Evolutionary conservation across 1,284 basidiomycete genomes (phyloP).

Genomic region (Caloboletus inedulis): DNA sequence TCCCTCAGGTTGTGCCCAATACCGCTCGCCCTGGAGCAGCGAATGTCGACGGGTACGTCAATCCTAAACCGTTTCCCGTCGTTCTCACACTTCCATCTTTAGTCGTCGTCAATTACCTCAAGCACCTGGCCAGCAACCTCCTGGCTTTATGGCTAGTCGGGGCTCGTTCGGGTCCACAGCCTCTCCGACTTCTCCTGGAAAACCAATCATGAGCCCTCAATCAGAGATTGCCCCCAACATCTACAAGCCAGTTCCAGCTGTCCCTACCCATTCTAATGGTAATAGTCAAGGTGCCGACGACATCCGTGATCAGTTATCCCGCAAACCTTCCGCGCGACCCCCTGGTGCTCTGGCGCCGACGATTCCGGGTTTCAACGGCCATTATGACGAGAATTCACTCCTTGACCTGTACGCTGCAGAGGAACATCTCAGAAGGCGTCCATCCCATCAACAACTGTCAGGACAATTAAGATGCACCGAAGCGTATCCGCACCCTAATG

Average conservation of each 20-base stretch:
- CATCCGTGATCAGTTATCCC: constrained; percentile 18
- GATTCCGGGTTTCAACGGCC: constrained; percentile 29
- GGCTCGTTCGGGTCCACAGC: constrained; percentile 24
- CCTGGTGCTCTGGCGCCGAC: constrained; percentile 35
- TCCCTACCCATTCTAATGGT: constrained; percentile 20
- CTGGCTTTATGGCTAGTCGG: constrained; percentile 12
- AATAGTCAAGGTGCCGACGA: constrained; percentile 13
- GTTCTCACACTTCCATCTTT: not conserved
- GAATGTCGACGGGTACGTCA: constrained; percentile 25
- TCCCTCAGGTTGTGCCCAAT: constrained; percentile 9
- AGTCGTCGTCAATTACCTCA: constrained; percentile 32
- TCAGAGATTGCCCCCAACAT: constrained; percentile 28
- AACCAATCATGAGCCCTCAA: constrained; percentile 10
- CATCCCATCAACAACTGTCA: constrained; percentile 18
- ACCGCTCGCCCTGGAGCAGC: constrained; percentile 29
- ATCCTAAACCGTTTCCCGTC: not conserved
- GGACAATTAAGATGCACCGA: constrained; percentile 25
- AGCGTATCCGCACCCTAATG: constrained; percentile 10
- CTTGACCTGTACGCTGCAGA: constrained; percentile 29
- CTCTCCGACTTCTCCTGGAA: constrained; percentile 20
- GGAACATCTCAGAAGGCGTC: constrained; percentile 19
- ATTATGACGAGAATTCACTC: constrained; percentile 27
- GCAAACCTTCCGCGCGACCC: constrained; percentile 30
- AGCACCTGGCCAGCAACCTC: constrained; percentile 21
- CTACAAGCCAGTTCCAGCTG: constrained; percentile 32